Base-by-base conservation (phyloP, 176 grass and related monocot genomes). In the Oryza officinalis region DNA sequence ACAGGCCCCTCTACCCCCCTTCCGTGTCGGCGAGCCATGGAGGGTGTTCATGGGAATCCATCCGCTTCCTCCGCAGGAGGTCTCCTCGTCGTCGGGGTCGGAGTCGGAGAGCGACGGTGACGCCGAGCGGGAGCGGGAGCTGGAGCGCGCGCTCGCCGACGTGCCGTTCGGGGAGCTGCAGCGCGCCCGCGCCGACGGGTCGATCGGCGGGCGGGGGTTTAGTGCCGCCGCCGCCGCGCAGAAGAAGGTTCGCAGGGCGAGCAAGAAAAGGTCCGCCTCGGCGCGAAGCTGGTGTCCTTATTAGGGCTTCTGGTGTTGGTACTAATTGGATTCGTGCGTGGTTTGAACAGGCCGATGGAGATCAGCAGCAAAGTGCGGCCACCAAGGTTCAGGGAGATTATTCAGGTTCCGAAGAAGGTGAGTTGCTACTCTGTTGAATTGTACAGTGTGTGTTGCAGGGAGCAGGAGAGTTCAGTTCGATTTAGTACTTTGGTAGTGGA, bases 331-430 rank as follows among this genome's bases (percentile, higher is more conserved):
- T 80, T 69, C 17, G 13, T 59, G 3, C 71, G 63, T 20, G 17
- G 50, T 84, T 76, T 59, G n/a, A 38, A 54, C 63, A 96, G 96
- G 83, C 96, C 96, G 18, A 96, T 92, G 89, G 96, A 99, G 88
- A 87, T 94, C 31, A 99, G 96, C 80, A 92, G 83, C 20, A 99
- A 99, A 63, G 85, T 96, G 54, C 81, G 83, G 2, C 89, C 90
- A 6, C 84, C 87, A 31, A 92, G 84, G 45, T 71, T 94, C 63
- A 94, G 86, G 63, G 93, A 99, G 83, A 89, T 99, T 13, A 87
- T 99, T 18, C 93, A 96, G 87, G 86, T 82, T 69, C 93, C 96
- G 2, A 96, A 92, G 89, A 99, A 96, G 93, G 93, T 96, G 10
- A 72, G 80, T 26, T 77, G 71, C 22, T 5, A 54, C 65, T 67